phyloP scores from a whole-genome alignment of 108 stramenopile species.

The Nitzschia sp. region DNA sequence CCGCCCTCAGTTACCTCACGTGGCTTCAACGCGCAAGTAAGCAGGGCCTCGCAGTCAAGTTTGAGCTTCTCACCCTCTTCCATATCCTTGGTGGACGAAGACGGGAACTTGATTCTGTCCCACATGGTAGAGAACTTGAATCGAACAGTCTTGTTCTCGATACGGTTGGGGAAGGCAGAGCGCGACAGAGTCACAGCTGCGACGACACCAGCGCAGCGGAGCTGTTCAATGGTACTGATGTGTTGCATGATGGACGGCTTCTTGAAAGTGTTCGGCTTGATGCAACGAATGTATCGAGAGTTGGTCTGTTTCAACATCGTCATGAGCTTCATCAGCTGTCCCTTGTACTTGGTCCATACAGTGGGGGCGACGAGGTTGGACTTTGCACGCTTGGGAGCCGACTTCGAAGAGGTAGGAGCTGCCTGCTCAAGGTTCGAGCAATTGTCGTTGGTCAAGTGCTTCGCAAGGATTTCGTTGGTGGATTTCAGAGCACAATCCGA shows the following conservation, averaged over 20 bases:
- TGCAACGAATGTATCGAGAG: conserved; percentile 89
- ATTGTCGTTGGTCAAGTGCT: conserved; percentile 39
- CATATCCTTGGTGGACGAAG: conserved; percentile 38
- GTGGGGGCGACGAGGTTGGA: conserved; percentile 61
- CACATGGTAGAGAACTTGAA: conserved; percentile 63
- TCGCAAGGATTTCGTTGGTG: conserved; percentile 62
- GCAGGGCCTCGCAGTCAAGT: conserved; percentile 50
- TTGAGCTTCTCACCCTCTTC: conserved; percentile 33
- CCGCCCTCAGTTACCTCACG: conserved; percentile 37
- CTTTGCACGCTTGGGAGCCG: conserved; percentile 52
- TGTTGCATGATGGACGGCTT: conserved; percentile 81
- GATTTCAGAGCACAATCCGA: conserved; percentile 62
- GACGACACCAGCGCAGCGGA: conserved; percentile 96
- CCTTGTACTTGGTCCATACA: conserved; percentile 81
- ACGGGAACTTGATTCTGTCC: conserved; percentile 41
- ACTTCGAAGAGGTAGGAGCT: conserved; percentile 4
- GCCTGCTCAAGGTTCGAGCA: conserved; percentile 34
- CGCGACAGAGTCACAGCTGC: conserved; percentile 93
- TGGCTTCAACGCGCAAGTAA: conserved; percentile 48
- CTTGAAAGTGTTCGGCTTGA: conserved; percentile 86
- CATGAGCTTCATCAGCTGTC: conserved; percentile 77
- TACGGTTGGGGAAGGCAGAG: conserved; percentile 94
- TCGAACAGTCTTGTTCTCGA: conserved; percentile 81
- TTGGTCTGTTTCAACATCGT: conserved; percentile 62
- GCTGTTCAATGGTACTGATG: conserved; percentile 86